phyloP scores from a whole-genome alignment of 495 filamentous ascomycete genomes.

The Penicillium simplicissimum region DNA sequence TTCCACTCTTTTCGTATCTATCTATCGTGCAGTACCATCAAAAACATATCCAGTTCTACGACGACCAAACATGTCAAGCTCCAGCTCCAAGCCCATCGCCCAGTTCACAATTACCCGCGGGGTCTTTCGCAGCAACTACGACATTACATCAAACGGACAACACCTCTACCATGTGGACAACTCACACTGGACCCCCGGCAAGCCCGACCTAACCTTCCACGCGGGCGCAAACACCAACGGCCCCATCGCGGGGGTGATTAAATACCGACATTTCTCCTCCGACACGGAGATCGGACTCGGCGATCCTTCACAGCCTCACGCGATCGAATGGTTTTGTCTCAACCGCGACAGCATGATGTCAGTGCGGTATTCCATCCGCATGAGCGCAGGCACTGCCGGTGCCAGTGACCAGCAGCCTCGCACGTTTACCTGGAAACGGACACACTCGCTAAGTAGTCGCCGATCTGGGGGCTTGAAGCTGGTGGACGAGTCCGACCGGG shows the following conservation, averaged over 20 bases:
- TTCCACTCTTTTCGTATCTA: too few relatives aligned
- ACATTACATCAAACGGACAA: conserved; percentile 25
- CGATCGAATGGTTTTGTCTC: conserved; percentile 31
- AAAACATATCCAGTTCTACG: neutral
- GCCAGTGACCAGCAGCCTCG: neutral
- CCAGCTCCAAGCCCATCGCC: neutral
- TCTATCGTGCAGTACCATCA: neutral
- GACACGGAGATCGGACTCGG: conserved; percentile 36
- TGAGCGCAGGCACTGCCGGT: conserved; percentile 9
- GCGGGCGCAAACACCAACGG: conserved; percentile 25
- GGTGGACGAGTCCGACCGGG: conserved; percentile 27
- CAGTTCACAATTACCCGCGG: conserved; percentile 17
- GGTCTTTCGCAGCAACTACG: conserved; percentile 29
- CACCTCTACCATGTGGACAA: conserved; percentile 34
- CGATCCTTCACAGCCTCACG: conserved; percentile 21
- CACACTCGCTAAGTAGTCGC: conserved; percentile 25
- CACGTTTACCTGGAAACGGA: conserved; percentile 39
- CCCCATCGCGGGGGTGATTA: conserved; percentile 32
- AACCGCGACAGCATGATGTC: conserved; percentile 22
- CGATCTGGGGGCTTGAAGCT: conserved; percentile 33
- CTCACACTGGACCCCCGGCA: conserved; percentile 28
- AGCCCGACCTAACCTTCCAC: conserved; percentile 40
- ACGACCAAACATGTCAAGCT: neutral
- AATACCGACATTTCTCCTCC: conserved; percentile 39
- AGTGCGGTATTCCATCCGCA: conserved; percentile 31